phyloP scores from a whole-genome alignment of 2,329 filamentous ascomycete genomes.

The Nemania abortiva region DNA sequence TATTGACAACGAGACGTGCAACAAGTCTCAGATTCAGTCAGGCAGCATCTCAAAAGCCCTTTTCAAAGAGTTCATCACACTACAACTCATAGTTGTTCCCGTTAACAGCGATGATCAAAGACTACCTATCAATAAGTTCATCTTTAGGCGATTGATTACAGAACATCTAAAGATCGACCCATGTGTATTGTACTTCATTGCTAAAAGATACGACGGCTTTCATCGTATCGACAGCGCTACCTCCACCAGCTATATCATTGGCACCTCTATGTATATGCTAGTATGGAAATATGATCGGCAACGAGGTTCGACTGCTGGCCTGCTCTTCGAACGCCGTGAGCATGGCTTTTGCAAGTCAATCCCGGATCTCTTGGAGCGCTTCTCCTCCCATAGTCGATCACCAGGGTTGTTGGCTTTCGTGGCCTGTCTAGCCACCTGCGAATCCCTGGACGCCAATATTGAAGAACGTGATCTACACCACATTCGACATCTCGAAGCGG shows the following conservation, averaged over 20 bases:
- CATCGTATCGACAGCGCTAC: constrained; percentile 10
- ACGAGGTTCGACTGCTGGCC: neutral
- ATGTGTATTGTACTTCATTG: constrained; percentile 15
- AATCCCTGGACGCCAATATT: neutral
- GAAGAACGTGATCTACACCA: neutral
- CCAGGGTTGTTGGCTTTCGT: constrained; percentile 11
- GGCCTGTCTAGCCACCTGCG: neutral
- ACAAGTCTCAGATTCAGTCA: neutral
- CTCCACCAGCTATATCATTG: constrained; percentile 11
- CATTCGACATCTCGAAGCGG: constrained; percentile 6
- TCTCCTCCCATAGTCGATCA: neutral
- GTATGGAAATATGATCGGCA: constrained; percentile 7
- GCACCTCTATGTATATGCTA: constrained; percentile 2
- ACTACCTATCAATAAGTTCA: neutral
- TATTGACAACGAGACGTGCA: neutral
- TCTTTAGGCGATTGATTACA: constrained; percentile 2
- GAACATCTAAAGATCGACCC: neutral
- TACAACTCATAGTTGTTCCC: constrained; percentile 9
- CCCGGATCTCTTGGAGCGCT: neutral
- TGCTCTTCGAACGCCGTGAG: constrained; percentile 1
- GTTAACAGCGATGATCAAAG: neutral
- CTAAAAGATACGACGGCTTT: constrained; percentile 4
- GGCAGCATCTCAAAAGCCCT: neutral
- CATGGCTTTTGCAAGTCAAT: neutral
- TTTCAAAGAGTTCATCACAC: neutral